These are phyloP conservation scores for Venturia nashicola DNA, from an alignment of 2,329 filamentous ascomycete species.

Conservation along the genomic window DNA sequence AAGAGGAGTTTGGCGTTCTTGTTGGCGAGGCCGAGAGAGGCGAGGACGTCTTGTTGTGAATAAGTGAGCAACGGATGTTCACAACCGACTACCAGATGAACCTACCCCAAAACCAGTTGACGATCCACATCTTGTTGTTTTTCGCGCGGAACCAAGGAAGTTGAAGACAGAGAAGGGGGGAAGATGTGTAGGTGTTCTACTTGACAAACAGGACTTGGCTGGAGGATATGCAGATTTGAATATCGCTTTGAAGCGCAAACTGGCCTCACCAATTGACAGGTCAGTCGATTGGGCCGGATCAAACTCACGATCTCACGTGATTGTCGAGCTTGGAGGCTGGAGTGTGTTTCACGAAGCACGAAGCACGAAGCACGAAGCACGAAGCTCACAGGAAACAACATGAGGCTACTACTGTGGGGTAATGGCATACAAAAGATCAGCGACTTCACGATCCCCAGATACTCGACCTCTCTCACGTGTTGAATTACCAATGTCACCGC, in stretches of 20 bases:
- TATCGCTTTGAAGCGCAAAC: background rate
- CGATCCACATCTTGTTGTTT: slow-evolving; percentile 62
- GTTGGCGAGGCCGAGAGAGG: slow-evolving; percentile 77
- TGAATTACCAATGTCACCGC: background rate
- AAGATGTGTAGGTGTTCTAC: background rate
- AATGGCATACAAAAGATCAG: background rate
- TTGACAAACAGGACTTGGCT: background rate
- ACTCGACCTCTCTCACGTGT: background rate
- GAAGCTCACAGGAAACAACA: too few relatives aligned
- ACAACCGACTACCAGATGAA: slow-evolving; percentile 9
- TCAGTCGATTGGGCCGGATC: background rate
- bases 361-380: too few relatives aligned
- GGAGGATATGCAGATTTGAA: too few relatives aligned
- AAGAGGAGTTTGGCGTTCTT: slow-evolving; percentile 86
- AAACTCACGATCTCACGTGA: background rate
- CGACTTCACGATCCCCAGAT: background rate
- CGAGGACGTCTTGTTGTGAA: slow-evolving; percentile 41
- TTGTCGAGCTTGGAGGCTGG: too few relatives aligned
- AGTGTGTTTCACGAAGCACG: too few relatives aligned
- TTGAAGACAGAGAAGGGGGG: background rate
- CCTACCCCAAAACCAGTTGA: slow-evolving; percentile 58
- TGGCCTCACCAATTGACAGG: too few relatives aligned
- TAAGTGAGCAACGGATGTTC: background rate
- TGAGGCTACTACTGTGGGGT: background rate
- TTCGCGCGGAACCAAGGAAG: background rate